Evolutionary conservation across 163 green algal genomes (phyloP).

Genomic region (Scenedesmus sp.): DNA sequence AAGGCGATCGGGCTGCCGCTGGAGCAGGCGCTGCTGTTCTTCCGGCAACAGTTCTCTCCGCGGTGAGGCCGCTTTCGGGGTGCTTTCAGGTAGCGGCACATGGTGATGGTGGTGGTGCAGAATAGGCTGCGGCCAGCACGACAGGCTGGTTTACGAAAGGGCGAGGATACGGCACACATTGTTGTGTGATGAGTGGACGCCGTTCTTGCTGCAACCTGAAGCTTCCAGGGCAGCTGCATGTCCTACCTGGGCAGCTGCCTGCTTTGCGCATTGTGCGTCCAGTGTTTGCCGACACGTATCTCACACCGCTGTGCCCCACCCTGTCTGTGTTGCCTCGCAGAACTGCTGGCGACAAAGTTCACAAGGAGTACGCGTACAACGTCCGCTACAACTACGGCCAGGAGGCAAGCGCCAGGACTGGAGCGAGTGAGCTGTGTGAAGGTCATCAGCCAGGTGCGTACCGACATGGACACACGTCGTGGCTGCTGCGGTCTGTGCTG

Average conservation of each 20-base stretch:
- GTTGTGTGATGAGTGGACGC: too few species aligned
- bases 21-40: slow-evolving; percentile 95
- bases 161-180: too few species aligned
- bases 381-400: slow-evolving; percentile 98
- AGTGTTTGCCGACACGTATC: too few species aligned
- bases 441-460: slow-evolving; percentile 41
- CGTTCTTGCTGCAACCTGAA: not conserved
- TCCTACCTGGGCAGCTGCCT: not conserved
- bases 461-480: not conserved
- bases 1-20: slow-evolving; percentile 92
- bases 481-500: not conserved
- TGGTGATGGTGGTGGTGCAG: not conserved
- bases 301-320: too few species aligned
- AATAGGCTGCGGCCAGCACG: too few species aligned
- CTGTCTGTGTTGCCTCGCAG: slow-evolving; percentile 19
- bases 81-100: not conserved
- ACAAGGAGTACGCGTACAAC: slow-evolving; percentile 98
- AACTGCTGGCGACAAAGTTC: slow-evolving; percentile 89
- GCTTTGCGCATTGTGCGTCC: not conserved
- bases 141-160: not conserved
- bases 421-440: slow-evolving; percentile 62
- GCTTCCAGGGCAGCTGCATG: not conserved
- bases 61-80: not conserved
- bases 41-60: slow-evolving; percentile 58
- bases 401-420: slow-evolving; percentile 96